Percentiles rank a stretch among this genome's conserved stretches.
Conservation (phyloP, 495 filamentous ascomycete genomes). For the Daldinia grandis region DNA sequence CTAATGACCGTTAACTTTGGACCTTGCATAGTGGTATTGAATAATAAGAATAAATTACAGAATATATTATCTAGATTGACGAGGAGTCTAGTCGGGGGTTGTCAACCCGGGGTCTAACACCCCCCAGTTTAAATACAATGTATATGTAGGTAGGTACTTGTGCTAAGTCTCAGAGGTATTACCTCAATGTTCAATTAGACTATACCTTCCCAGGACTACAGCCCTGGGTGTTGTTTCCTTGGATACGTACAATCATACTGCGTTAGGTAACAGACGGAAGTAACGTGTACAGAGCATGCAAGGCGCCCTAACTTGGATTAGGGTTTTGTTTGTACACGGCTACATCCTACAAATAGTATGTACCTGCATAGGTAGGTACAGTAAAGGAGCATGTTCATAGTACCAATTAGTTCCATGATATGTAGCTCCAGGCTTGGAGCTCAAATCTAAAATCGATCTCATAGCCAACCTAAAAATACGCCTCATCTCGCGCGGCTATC, state of each 20-base stretch:
- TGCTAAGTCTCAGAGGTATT: slow-evolving; percentile 5
- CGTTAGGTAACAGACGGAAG: slow-evolving; percentile 9
- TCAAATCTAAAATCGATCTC: slow-evolving; percentile 20
- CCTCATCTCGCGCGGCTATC: slow-evolving; percentile 14
- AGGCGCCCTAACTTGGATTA: slow-evolving; percentile 13
- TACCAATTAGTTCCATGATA: slow-evolving; percentile 3
- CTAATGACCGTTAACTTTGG: slow-evolving; percentile 23
- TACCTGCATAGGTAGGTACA: slow-evolving; percentile 5
- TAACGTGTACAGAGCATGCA: slow-evolving; percentile 26
- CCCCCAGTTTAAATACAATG: slow-evolving; percentile 7
- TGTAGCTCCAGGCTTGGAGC: background rate
- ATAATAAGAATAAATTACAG: slow-evolving; percentile 34
- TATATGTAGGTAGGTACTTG: slow-evolving; percentile 6
- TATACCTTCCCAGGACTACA: background rate
- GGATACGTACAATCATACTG: background rate
- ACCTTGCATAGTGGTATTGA: slow-evolving; percentile 39
- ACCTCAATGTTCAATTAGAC: slow-evolving; percentile 12
- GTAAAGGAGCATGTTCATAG: slow-evolving; percentile 17
- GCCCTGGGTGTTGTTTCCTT: background rate
- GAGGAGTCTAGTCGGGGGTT: slow-evolving; percentile 25
- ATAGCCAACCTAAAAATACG: slow-evolving; percentile 21
- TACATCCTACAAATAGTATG: slow-evolving; percentile 4
- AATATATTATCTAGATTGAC: slow-evolving; percentile 42
- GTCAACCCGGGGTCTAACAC: slow-evolving; percentile 20
- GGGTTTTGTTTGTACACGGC: slow-evolving; percentile 8